Evolutionary conservation across 345 rosid genomes (phyloP).

Genomic region (Euphorbia tirucalli): DNA sequence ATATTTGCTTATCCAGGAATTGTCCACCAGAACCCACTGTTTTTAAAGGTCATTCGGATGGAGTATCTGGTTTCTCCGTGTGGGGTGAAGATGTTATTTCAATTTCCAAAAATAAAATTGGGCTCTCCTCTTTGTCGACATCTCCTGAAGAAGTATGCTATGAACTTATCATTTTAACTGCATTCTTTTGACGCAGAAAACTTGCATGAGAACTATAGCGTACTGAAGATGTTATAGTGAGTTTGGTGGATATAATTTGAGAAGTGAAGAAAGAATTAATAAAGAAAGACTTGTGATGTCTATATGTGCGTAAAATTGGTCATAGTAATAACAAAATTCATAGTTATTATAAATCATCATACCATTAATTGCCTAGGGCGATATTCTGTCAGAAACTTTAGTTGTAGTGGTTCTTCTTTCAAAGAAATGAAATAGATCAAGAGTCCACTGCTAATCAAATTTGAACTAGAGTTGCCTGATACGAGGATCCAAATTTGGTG

Average conservation of each 20-base stretch:
- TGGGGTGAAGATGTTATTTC: conserved; percentile 91
- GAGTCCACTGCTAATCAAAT: neutral
- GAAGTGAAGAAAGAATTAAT: neutral
- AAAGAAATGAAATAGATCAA: neutral
- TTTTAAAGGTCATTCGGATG: conserved; percentile 71
- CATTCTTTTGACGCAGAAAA: neutral
- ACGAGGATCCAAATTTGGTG: too few relatives aligned
- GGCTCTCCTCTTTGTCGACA: conserved; percentile 65
- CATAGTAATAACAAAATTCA: neutral
- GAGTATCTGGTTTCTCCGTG: conserved; percentile 71
- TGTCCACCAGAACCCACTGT: conserved; percentile 48
- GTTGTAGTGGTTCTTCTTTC: neutral
- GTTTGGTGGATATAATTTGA: neutral
- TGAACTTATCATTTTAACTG: neutral
- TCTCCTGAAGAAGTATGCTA: conserved; percentile 58
- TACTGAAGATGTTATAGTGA: neutral
- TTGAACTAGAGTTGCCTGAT: neutral
- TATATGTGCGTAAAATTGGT: neutral
- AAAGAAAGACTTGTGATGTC: neutral
- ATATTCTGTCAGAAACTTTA: neutral
- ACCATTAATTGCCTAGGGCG: neutral
- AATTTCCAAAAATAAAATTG: conserved; percentile 78
- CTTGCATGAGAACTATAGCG: conserved; percentile 5
- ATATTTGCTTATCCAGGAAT: conserved; percentile 44
- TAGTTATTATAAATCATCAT: neutral